Conservation (phyloP, 2,329 filamentous ascomycete genomes). For the Sporothrix phasma region DNA sequence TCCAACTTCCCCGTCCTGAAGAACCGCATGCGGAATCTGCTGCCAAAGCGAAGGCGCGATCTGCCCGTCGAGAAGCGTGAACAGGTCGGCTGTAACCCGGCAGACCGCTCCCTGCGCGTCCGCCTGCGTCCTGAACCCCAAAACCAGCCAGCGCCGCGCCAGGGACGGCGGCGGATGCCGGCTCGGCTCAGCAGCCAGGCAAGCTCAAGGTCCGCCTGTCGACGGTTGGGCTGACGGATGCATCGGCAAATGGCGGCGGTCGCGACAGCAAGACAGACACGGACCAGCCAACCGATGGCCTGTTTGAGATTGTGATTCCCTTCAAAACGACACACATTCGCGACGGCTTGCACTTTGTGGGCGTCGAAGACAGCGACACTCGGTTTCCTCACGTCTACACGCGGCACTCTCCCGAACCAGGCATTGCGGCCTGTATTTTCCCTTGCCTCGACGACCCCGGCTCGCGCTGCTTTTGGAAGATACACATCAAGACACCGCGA, state of each 20-base stretch:
- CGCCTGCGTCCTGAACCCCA: conserved; percentile 28
- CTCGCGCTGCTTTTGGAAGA: conserved; percentile 68
- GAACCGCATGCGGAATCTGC: conserved; percentile 51
- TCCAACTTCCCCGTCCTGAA: conserved; percentile 67
- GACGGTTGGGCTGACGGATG: not conserved
- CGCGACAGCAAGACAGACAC: not conserved
- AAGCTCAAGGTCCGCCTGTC: conserved; percentile 17
- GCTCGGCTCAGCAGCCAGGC: not conserved
- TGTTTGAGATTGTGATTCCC: conserved; percentile 50
- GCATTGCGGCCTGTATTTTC: conserved; percentile 76
- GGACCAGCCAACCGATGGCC: conserved; percentile 17
- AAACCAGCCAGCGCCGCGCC: not conserved
- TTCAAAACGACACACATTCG: conserved; percentile 66
- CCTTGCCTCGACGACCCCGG: conserved; percentile 84
- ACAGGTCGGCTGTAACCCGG: conserved; percentile 44
- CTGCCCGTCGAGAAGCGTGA: conserved; percentile 47
- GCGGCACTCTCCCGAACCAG: conserved; percentile 66
- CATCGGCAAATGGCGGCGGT: not conserved
- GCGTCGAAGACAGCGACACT: conserved; percentile 65
- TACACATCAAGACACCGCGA: conserved; percentile 75
- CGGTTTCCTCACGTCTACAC: conserved; percentile 91
- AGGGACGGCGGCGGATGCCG: not conserved
- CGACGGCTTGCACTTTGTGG: conserved; percentile 87
- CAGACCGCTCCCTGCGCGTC: conserved; percentile 41
- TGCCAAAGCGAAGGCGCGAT: conserved; percentile 42